Evolutionary conservation across 306 rosid genomes (phyloP), one percentile per base, ranked within the genome.

Genomic region (Crotalaria pallida): DNA sequence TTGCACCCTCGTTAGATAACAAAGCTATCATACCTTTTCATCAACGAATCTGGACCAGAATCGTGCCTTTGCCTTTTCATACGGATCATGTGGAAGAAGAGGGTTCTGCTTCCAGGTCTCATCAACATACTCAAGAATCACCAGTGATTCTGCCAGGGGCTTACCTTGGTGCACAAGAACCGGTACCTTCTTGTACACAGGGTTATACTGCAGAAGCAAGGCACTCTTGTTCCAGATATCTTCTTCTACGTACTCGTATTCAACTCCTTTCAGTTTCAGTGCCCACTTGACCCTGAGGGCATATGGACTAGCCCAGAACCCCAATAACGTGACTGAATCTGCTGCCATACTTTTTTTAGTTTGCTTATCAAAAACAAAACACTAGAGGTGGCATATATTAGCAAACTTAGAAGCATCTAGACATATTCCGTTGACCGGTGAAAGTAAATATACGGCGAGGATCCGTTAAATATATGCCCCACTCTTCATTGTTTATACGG

Each of bases 1-100:
- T 43, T 12, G 49, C 17, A 43, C 7, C 49, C 4, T 43, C 18
- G 17, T 43, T 13, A 10, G 44, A 38, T 7, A 13, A 29, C 50
- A 12, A 9, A 2, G 7, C 10, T 57, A 7, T 27, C 63, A 12
- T 13, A 86, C 88, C 84, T 81, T 83, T 1, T 86, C 84, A 17
- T 81, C 81, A 9, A 16, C 74, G 12, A 83, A 83, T 69, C 40
- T 78, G n/a, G 84, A 70, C 87, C 84, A 78, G 67, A 86, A 81
- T 64, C 75, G 60, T 1, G 86, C 86, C 31, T 55, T 69, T 49
- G 86, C 84, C 51, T 59, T 75, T 65, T 80, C 82, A 56, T 86
- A 69, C 1, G 82, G 86, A 56, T 80, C 75, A 58, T 38, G 57
- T 18, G 87, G 79, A 57, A 85, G 84, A 69, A 83, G 76, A 17